phyloP scores from a whole-genome alignment of 2,329 filamentous ascomycete genomes.

The Aspergillus ustus region DNA sequence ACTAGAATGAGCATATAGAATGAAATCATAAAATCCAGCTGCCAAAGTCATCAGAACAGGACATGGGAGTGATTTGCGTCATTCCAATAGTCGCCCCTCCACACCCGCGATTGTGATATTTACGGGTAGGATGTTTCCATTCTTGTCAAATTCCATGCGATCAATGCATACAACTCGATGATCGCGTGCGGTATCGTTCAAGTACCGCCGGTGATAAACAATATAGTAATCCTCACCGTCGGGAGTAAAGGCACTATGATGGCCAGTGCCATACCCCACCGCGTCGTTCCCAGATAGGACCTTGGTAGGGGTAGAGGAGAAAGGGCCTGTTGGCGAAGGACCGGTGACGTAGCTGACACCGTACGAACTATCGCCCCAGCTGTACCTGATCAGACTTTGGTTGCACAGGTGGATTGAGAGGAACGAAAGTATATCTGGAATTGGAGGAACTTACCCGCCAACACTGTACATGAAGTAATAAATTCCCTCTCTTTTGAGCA shows the following conservation, averaged over 20 bases:
- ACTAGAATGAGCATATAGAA: constrained; percentile 11
- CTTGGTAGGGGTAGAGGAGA: constrained; percentile 41
- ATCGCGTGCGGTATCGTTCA: constrained; percentile 51
- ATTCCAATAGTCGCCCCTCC: constrained; percentile 22
- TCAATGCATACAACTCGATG: constrained; percentile 56
- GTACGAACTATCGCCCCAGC: constrained; percentile 54
- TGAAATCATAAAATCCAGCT: neutral
- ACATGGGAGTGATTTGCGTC: neutral
- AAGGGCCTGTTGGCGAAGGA: constrained; percentile 48
- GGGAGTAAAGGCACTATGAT: constrained; percentile 49
- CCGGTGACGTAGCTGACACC: constrained; percentile 52
- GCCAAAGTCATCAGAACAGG: neutral
- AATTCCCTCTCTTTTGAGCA: constrained; percentile 48
- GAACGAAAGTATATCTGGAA: neutral
- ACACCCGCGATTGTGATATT: constrained; percentile 43
- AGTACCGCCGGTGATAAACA: constrained; percentile 53
- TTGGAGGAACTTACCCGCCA: constrained; percentile 35
- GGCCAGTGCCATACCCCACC: constrained; percentile 44
- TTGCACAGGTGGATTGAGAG: neutral
- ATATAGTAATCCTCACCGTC: constrained; percentile 51
- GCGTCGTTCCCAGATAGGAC: constrained; percentile 39
- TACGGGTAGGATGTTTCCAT: constrained; percentile 50
- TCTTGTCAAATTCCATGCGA: constrained; percentile 52
- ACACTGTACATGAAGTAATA: constrained; percentile 55
- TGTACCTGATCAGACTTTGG: constrained; percentile 18